These are phyloP conservation scores for Lecanicillium sp. DNA, from an alignment of 2,329 filamentous ascomycete genomes.

Conservation along the genomic window DNA sequence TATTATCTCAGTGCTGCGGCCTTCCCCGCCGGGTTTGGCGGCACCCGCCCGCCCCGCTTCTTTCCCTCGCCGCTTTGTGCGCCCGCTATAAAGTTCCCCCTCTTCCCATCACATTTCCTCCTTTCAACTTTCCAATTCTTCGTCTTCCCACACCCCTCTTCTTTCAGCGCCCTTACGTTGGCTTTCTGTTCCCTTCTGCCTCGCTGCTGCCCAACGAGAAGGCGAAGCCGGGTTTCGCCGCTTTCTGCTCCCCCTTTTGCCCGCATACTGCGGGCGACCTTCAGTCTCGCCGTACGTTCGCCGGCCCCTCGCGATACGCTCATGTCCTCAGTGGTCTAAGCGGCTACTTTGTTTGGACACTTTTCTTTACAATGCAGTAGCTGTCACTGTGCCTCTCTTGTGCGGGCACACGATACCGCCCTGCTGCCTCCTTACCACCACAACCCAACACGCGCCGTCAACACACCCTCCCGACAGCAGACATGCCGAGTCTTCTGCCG, in stretches of 20 bases:
- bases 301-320: background rate
- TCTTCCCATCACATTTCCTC: background rate
- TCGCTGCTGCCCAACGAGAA: background rate
- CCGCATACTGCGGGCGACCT: background rate
- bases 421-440: background rate
- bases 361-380: too few relatives aligned
- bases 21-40: constrained; percentile 8
- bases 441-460: background rate
- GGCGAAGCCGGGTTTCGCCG: background rate
- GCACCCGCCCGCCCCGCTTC: constrained; percentile 2
- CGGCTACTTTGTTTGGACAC: too few relatives aligned
- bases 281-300: background rate
- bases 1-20: constrained; percentile 6
- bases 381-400: too few relatives aligned
- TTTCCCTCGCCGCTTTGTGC: constrained; percentile 1
- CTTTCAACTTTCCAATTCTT: background rate
- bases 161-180: background rate
- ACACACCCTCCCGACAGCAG: background rate
- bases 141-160: background rate
- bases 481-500: background rate
- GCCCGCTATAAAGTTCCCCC: constrained; percentile 1
- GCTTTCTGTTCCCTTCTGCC: background rate
- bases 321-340: too few relatives aligned
- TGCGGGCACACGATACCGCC: too few relatives aligned
- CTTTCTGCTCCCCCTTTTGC: background rate